A percentile compares a stretch with the other conserved stretches of the same genome.
These are phyloP conservation scores for Sicyos baderoa DNA, from an alignment of 306 rosid genomes.

Conservation along the genomic window DNA sequence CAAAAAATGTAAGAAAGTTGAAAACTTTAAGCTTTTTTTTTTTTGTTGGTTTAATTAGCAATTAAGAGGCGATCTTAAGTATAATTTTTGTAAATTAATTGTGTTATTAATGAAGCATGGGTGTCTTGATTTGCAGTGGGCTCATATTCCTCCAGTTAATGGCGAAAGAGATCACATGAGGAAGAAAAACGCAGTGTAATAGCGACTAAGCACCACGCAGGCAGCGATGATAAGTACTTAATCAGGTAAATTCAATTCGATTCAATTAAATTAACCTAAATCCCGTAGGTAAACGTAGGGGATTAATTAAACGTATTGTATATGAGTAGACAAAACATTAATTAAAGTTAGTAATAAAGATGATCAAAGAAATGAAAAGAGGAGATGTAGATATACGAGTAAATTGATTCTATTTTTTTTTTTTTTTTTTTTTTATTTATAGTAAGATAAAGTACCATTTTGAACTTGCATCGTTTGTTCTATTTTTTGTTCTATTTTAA, in stretches of 20 bases:
- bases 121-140: conserved; percentile 50
- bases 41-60: too few relatives aligned
- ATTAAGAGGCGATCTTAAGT: background rate
- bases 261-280: background rate
- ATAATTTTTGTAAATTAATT: too few relatives aligned
- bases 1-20: conserved; percentile 55
- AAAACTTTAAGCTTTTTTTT: too few relatives aligned
- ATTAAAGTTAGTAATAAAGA: background rate
- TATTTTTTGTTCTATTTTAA: too few relatives aligned
- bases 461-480: too few relatives aligned
- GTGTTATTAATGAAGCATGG: background rate
- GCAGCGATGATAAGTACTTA: background rate
- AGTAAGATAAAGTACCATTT: too few relatives aligned
- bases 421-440: too few relatives aligned
- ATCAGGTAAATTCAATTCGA: background rate
- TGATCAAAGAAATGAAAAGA: too few relatives aligned
- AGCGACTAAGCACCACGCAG: too few relatives aligned
- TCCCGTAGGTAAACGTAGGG: background rate
- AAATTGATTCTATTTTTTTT: too few relatives aligned
- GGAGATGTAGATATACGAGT: too few relatives aligned
- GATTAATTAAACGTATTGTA: background rate
- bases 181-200: background rate
- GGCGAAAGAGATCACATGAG: conserved; percentile 38
- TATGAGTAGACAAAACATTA: conserved; percentile 16
- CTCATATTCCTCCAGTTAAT: conserved; percentile 63